Percentiles rank a stretch among this genome's conserved stretches.
Conservation (phyloP, 108 stramenopile genomes). For the Schizochytrium sp. region DNA sequence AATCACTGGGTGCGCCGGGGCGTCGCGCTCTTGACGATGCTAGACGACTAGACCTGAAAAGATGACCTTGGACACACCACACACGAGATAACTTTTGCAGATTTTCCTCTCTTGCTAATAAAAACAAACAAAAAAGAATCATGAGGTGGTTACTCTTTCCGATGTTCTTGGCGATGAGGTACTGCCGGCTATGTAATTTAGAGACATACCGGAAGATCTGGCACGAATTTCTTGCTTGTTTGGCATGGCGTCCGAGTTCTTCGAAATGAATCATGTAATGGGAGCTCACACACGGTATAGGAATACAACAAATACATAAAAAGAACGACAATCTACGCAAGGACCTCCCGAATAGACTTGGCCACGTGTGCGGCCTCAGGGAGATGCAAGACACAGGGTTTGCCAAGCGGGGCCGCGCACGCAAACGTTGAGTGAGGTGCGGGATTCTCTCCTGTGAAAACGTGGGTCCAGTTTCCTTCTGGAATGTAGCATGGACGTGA, state of each 20-base stretch:
- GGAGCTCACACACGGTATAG: too few species aligned
- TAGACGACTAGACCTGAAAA: slow-evolving; percentile 33
- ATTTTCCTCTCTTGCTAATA: not conserved
- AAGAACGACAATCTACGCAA: not conserved
- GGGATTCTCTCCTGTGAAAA: not conserved
- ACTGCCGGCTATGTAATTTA: too few species aligned
- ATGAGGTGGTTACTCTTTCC: too few species aligned
- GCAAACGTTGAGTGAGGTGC: not conserved
- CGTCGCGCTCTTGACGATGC: slow-evolving; percentile 53
- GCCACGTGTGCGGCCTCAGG: not conserved
- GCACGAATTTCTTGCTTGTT: too few species aligned
- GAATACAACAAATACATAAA: too few species aligned
- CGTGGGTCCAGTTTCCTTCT: not conserved
- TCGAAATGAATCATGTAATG: too few species aligned
- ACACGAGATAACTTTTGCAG: not conserved
- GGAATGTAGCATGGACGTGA: not conserved
- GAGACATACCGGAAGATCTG: too few species aligned
- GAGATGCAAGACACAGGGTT: not conserved
- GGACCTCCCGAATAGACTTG: not conserved
- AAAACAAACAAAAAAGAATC: too few species aligned
- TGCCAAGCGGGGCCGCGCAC: not conserved
- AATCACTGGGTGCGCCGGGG: slow-evolving; percentile 53
- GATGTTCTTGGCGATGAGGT: too few species aligned
- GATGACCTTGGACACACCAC: not conserved
- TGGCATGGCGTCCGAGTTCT: too few species aligned